Evolutionary conservation across 257 asterid genomes (phyloP).

Genomic region (Orobanche coerulescens): DNA sequence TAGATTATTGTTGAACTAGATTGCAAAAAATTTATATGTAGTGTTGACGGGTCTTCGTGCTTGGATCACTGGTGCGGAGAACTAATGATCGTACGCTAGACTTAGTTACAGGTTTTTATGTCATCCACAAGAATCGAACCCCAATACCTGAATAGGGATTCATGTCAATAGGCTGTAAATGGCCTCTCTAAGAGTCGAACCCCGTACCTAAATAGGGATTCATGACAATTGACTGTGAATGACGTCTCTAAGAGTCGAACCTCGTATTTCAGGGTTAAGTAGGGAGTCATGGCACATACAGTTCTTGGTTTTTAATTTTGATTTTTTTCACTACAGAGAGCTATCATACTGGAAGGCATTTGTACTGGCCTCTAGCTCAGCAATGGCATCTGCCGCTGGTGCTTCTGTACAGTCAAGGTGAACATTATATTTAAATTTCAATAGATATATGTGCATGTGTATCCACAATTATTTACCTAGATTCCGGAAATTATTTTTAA

Average conservation of each 20-base stretch:
- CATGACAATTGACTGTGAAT: too few species aligned
- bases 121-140: too few species aligned
- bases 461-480: not conserved
- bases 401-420: slow-evolving; percentile 46
- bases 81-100: slow-evolving; percentile 3
- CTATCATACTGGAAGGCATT: slow-evolving; percentile 13
- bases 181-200: too few species aligned
- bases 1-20: not conserved
- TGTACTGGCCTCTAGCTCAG: slow-evolving; percentile 20
- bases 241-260: too few species aligned
- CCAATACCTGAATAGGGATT: too few species aligned
- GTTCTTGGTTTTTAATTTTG: not conserved
- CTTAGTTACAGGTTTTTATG: not conserved
- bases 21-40: not conserved
- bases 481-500: not conserved
- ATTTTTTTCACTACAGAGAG: slow-evolving; percentile 21
- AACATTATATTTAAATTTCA: not conserved
- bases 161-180: too few species aligned
- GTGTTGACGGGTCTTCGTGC: too few species aligned
- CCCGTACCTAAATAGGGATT: not conserved
- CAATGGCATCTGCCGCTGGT: slow-evolving; percentile 39
- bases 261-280: too few species aligned
- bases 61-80: too few species aligned
- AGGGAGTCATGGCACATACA: too few species aligned
- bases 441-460: not conserved